Conservation (phyloP, 805 yeast genomes). For the Saccharomycopsis fibuligera region DNA sequence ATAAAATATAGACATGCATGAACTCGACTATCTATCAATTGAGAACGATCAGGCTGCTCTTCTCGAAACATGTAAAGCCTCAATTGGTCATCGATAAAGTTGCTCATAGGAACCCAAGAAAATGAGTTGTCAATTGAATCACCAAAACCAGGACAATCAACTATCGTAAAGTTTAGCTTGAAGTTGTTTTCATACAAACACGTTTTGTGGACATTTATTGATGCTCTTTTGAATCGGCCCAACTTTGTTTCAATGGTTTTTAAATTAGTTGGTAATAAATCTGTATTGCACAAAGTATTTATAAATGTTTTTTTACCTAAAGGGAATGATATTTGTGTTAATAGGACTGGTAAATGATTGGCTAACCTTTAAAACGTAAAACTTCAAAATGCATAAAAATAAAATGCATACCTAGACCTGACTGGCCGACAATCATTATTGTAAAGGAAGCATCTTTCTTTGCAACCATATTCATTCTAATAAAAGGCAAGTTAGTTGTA, state of each 20-base stretch:
- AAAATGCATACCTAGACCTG: no score
- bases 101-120: slow-evolving; percentile 62
- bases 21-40: slow-evolving; percentile 57
- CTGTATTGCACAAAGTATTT: slow-evolving; percentile 77
- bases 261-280: slow-evolving; percentile 40
- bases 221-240: neutral
- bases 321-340: neutral
- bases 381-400: slow-evolving; percentile 54
- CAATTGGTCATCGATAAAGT: slow-evolving; percentile 77
- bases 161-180: slow-evolving; percentile 50
- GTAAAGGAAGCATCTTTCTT: slow-evolving; percentile 44
- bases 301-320: slow-evolving; percentile 63
- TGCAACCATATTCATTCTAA: slow-evolving; percentile 17
- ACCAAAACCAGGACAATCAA: slow-evolving; percentile 79
- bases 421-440: slow-evolving; percentile 83
- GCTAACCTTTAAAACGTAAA: no score
- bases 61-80: slow-evolving; percentile 64
- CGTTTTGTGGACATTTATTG: neutral
- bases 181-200: slow-evolving; percentile 56
- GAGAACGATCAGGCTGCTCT: slow-evolving; percentile 59
- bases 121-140: slow-evolving; percentile 57
- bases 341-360: neutral
- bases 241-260: neutral
- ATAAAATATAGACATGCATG: slow-evolving; percentile 85
- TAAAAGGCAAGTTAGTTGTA: neutral